Evolutionary conservation across 257 asterid species (phyloP).

Genomic region (Solanum infundibuliforme): DNA sequence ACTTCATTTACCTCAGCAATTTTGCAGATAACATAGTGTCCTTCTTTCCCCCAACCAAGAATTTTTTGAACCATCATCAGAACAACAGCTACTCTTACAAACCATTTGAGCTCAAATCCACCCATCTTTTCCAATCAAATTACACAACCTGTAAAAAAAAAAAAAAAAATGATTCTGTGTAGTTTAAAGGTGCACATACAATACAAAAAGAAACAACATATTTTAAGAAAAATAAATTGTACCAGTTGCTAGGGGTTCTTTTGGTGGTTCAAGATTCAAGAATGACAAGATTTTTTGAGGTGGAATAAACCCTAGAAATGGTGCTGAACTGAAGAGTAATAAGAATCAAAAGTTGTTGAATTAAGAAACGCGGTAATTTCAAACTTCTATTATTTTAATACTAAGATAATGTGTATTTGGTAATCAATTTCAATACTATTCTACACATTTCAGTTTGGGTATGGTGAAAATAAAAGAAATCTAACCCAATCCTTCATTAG

Average conservation of each 20-base stretch:
- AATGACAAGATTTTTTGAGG: background rate
- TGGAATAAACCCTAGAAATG: background rate
- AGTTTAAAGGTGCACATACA: background rate
- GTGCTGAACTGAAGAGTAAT: background rate
- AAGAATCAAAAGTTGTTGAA: background rate
- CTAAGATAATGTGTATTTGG: background rate
- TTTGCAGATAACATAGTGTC: slow-evolving; percentile 68
- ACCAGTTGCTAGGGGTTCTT: background rate
- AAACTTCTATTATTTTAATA: background rate
- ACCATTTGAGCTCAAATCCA: slow-evolving; percentile 14
- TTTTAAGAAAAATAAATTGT: background rate
- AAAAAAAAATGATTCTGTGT: background rate
- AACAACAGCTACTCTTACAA: slow-evolving; percentile 17
- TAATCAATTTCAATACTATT: background rate
- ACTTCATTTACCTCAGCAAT: slow-evolving; percentile 97
- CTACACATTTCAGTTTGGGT: background rate
- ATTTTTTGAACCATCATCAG: slow-evolving; percentile 21
- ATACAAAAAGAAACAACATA: background rate
- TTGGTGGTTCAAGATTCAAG: background rate
- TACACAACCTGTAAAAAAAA: background rate
- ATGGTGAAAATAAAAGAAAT: background rate
- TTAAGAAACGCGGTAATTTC: slow-evolving; percentile 2
- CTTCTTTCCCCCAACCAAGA: slow-evolving; percentile 81
- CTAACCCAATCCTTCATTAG: background rate
- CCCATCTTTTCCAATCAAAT: slow-evolving; percentile 33